These are phyloP conservation scores for Rosa rugosa DNA, from an alignment of 306 rosid species.

Conservation along the genomic window DNA sequence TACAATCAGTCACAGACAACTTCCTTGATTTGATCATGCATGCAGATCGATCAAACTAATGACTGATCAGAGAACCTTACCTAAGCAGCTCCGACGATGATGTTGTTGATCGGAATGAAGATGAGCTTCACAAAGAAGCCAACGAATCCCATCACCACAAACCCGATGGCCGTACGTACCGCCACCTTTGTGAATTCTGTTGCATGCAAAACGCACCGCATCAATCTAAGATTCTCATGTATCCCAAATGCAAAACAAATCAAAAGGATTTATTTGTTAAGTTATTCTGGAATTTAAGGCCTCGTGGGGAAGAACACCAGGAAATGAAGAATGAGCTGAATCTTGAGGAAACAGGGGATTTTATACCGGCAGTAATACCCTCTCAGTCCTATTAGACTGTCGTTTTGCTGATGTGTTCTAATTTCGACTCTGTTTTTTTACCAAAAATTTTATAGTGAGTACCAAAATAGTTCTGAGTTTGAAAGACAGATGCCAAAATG, in stretches of 20 bases:
- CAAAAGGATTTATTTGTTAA: no score
- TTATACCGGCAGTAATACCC: neutral
- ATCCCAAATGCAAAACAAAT: no score
- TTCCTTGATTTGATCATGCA: no score
- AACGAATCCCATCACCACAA: conserved; percentile 79
- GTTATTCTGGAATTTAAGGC: neutral
- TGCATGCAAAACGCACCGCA: neutral
- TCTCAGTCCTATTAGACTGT: neutral
- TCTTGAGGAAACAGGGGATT: neutral
- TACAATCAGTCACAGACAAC: no score
- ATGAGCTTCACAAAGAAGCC: conserved; percentile 72
- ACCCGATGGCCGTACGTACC: conserved; percentile 70
- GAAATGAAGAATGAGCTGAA: neutral
- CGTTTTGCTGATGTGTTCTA: no score
- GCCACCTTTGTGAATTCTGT: conserved; percentile 36
- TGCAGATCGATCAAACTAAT: no score
- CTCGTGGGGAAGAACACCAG: neutral
- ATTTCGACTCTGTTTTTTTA: no score
- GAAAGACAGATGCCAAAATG: neutral
- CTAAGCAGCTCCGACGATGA: conserved; percentile 76
- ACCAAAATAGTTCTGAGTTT: no score
- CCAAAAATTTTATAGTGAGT: no score
- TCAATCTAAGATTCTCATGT: no score
- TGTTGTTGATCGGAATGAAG: conserved; percentile 80
- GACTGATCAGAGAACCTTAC: neutral